Base-by-base conservation (phyloP, 495 filamentous ascomycete species). In the Chaetomium cochliodes region DNA sequence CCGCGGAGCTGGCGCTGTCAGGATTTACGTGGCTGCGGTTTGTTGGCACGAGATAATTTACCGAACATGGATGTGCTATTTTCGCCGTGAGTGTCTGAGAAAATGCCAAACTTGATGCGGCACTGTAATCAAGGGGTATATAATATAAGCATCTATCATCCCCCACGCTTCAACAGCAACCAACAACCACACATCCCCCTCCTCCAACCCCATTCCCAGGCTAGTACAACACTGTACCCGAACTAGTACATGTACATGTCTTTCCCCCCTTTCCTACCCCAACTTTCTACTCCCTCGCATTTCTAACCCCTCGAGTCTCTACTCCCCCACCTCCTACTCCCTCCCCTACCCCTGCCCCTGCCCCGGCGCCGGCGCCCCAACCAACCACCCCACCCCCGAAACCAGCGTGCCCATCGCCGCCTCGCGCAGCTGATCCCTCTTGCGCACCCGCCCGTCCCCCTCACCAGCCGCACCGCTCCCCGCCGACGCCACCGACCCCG, bases 321-420 rank as follows among this genome's bases (percentile, higher is more conserved):
- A n/a, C n/a, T n/a, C n/a, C n/a, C n/a, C n/a, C n/a, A n/a, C n/a
- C 28, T 6, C 28, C 28, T 2, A 30, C 28, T 6, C 28, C 2
- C 3, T 6, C 28, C 28, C 28, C 28, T 30, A 6, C 6, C 28
- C 28, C 56, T 73, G 44, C 49, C 49, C 1, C 33, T 1, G 33
- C 5, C 16, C 16, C 13, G 82, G 77, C n/a, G 85, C 81, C 65
- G 86, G 88, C 16, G 89, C 89, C 65, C 88, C 89, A 65, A 96
- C 82, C 44, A 96, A 81, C 92, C 92, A 96, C 3, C 92, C 92
- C 69, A 96, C 86, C 3, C 92, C 91, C 69, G 87, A 90, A 2
- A 89, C 92, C 67, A 96, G 75, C 16, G 80, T 80, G 73, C 91
- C 70, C 80, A 90, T 68, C 74, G 92, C 74, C 81, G 87, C 88